Evolutionary conservation across 148 eudicot genomes (phyloP), one percentile per base, ranked within the genome.

Genomic region (Camellia sinensis): DNA sequence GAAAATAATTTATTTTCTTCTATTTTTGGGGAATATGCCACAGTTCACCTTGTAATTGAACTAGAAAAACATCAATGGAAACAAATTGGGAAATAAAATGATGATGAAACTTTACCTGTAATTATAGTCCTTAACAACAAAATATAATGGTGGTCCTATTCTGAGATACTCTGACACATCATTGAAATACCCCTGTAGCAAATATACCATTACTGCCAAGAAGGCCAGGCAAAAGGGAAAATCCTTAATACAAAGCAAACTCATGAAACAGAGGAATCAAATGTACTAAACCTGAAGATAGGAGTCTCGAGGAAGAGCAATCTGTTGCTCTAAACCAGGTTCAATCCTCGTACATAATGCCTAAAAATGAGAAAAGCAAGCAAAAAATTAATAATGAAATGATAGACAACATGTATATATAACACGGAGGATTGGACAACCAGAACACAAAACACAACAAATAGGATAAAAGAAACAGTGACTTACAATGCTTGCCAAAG

Each of bases 301-400:
- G 17, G 98, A 97, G 82, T 97, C 94, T 78, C 93, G 90, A 71
- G 99, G 99, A 81, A 97, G 97, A 88, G 94, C 99, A 81, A 97
- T 91, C 84, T 94, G 94, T 86, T 97, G 99, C 85, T 97, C 98
- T 67, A 97, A 83, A 83, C 99, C 99, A 84, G 98, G 96, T 87
- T 97, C 88, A 78, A 97, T 94, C 89, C 99, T 92, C 44, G 98
- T 87, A 85, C 94, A 92, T 80, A 97, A 91, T 63, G 99, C 97
- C 98, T 97, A 80, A n/a, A 68, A 79, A 68, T 41, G 65, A 41
- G 50, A 59, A 82, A 73, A 37, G 15, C 5, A 40, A 76, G 19
- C 44, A 5, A 74, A 18, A 22, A 11, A 29, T 8, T 21, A 56
- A 29, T 41, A 54, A 14, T 7, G 50, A 44, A 72, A 56, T 65